Evolutionary conservation across 2,329 filamentous ascomycete genomes (phyloP).

Genomic region (Neonectria neomacrospora): DNA sequence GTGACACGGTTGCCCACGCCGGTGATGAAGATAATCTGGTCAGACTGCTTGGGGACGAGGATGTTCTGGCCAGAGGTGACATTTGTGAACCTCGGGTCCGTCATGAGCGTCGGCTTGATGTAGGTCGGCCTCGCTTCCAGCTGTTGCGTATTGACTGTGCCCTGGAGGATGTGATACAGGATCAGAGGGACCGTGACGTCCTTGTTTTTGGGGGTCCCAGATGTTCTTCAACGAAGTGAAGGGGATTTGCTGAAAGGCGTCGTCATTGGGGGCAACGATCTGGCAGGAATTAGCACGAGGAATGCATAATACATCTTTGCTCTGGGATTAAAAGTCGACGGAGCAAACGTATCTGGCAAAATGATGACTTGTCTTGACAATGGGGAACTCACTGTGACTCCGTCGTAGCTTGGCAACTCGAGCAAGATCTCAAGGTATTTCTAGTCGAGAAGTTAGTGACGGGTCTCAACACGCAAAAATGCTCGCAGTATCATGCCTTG

Average conservation of each 20-base stretch:
- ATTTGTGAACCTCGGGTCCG: slow-evolving; percentile 55
- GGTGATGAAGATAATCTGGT: slow-evolving; percentile 60
- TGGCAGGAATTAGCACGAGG: slow-evolving; percentile 25
- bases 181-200: slow-evolving; percentile 62
- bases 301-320: not conserved
- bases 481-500: slow-evolving; percentile 47
- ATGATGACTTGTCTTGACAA: not conserved
- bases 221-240: slow-evolving; percentile 61
- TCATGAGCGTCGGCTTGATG: slow-evolving; percentile 58
- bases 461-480: not conserved
- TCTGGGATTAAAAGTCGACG: not conserved
- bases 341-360: not conserved
- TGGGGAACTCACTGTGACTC: slow-evolving; percentile 55
- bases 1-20: slow-evolving; percentile 58
- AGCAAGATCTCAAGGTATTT: slow-evolving; percentile 59
- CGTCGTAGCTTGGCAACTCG: slow-evolving; percentile 55
- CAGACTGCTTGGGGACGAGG: slow-evolving; percentile 56
- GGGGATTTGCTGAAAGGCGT: slow-evolving; percentile 66
- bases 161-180: slow-evolving; percentile 70
- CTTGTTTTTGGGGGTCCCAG: slow-evolving; percentile 57
- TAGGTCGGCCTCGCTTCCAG: slow-evolving; percentile 52
- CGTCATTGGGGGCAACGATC: slow-evolving; percentile 68
- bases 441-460: slow-evolving; percentile 38
- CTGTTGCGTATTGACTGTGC: slow-evolving; percentile 55
- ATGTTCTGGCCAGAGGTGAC: slow-evolving; percentile 63